Conservation (phyloP, 1,284 basidiomycete species). For the Rhodotorula sp. region DNA sequence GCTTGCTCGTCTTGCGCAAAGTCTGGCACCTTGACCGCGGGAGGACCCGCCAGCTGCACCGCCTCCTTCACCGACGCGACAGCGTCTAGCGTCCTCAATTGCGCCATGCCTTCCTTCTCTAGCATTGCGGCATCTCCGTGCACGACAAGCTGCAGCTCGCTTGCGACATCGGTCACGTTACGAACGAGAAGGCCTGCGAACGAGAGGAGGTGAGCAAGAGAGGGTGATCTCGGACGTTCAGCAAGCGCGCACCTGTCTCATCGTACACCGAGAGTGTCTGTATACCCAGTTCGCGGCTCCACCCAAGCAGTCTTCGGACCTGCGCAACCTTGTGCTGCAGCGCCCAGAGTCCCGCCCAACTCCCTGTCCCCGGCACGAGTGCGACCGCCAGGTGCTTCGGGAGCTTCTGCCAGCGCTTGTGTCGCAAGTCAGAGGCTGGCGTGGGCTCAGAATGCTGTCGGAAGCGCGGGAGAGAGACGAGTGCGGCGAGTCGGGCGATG, state of each 20-base stretch:
- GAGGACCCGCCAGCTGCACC: background rate
- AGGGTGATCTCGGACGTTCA: too few relatives aligned
- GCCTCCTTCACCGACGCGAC: background rate
- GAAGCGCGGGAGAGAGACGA: background rate
- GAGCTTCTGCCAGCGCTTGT: conserved; percentile 28
- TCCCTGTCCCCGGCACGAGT: conserved; percentile 24
- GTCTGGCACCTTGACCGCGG: background rate
- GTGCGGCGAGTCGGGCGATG: conserved; percentile 21
- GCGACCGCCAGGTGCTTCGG: conserved; percentile 39
- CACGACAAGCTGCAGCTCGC: background rate
- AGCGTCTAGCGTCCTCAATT: background rate
- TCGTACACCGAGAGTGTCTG: conserved; percentile 37
- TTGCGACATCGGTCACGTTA: background rate
- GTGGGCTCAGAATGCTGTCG: background rate
- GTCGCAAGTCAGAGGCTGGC: background rate
- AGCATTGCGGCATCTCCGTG: background rate
- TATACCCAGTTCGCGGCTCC: conserved; percentile 33
- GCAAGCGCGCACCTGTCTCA: conserved; percentile 23
- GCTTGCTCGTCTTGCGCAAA: background rate
- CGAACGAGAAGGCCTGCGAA: conserved; percentile 1
- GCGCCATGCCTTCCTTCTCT: background rate
- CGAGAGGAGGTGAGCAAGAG: too few relatives aligned
- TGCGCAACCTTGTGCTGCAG: conserved; percentile 2
- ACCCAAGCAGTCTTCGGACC: conserved; percentile 21
- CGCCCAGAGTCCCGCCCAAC: conserved; percentile 4